Evolutionary conservation across 345 rosid species (phyloP).

Genomic region (Adansonia digitata): DNA sequence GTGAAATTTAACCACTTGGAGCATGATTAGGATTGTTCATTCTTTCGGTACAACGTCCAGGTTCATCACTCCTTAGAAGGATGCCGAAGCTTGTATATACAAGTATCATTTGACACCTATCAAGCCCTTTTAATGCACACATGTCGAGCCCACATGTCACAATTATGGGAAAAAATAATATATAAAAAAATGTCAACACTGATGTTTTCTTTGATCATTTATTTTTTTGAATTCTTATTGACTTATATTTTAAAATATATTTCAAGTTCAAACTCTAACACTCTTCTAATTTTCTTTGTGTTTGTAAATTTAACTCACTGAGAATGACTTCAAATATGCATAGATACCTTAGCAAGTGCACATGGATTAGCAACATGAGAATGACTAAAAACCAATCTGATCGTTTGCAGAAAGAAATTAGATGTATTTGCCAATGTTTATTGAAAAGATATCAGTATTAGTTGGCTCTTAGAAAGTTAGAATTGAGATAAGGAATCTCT

Average conservation of each 20-base stretch:
- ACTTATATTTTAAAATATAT: no score
- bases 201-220: no score
- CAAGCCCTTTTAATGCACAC: no score
- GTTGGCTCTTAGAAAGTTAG: neutral
- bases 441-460: neutral
- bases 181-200: no score
- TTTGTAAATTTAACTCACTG: no score
- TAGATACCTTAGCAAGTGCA: neutral
- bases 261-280: no score
- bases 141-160: no score
- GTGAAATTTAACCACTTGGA: neutral
- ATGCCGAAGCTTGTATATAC: neutral
- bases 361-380: neutral
- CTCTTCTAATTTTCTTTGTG: no score
- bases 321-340: no score
- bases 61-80: neutral
- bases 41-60: neutral
- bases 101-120: no score
- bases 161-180: no score
- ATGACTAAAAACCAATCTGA: neutral
- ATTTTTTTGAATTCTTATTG: no score
- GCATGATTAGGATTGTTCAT: neutral
- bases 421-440: neutral
- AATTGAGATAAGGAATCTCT: neutral
- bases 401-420: neutral